Percentiles rank a stretch among this genome's conserved stretches.
phyloP scores from a whole-genome alignment of 345 rosid genomes.

The Camelina neglecta region DNA sequence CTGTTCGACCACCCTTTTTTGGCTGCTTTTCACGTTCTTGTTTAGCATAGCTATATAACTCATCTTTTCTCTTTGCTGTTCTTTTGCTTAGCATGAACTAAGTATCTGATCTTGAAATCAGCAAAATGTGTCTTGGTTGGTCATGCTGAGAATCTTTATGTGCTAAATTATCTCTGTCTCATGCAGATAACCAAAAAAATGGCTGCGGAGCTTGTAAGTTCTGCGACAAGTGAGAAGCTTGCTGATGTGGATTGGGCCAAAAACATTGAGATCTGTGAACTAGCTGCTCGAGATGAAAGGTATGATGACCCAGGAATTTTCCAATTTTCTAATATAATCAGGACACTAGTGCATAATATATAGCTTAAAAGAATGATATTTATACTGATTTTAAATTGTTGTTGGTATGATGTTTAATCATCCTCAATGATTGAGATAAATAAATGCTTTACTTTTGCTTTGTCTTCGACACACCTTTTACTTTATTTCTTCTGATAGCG shows the following conservation, averaged over 20 bases:
- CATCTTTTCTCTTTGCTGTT: background rate
- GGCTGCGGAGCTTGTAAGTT: constrained; percentile 90
- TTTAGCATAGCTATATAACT: background rate
- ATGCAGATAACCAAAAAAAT: constrained; percentile 50
- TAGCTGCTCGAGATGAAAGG: constrained; percentile 78
- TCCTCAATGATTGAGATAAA: background rate
- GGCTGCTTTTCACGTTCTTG: constrained; percentile 3
- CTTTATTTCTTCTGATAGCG: background rate
- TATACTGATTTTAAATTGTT: background rate
- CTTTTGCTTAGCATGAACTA: background rate
- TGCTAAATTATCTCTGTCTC: constrained; percentile 14
- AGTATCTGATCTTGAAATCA: constrained; percentile 3
- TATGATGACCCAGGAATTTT: constrained; percentile 30
- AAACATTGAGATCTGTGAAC: constrained; percentile 91
- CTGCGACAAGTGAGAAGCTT: constrained; percentile 89
- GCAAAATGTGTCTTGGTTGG: background rate
- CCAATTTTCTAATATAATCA: background rate
- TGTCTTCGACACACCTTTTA: background rate
- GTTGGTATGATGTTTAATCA: constrained; percentile 26
- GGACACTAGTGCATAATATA: background rate
- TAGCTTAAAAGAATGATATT: background rate
- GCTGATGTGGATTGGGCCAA: constrained; percentile 87
- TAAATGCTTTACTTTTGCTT: background rate
- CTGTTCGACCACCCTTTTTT: constrained; percentile 11
- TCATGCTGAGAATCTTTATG: constrained; percentile 13